Conservation (phyloP, 2,329 filamentous ascomycete genomes). For the Venturia effusa region DNA sequence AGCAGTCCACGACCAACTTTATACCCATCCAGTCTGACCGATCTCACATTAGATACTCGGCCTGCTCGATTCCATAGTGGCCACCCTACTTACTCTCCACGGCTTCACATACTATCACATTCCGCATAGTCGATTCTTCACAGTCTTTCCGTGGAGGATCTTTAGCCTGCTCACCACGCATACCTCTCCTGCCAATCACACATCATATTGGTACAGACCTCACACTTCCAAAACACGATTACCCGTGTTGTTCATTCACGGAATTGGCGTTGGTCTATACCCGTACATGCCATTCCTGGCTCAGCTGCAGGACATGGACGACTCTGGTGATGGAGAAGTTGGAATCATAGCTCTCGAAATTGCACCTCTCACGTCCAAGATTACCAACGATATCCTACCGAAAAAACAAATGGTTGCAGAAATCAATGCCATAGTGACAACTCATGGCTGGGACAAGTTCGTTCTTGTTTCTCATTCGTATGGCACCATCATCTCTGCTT, state of each 20-base stretch:
- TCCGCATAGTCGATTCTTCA: slow-evolving; percentile 30
- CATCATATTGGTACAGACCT: slow-evolving; percentile 57
- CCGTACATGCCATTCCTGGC: slow-evolving; percentile 49
- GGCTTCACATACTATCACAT: slow-evolving; percentile 45
- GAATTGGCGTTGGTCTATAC: slow-evolving; percentile 58
- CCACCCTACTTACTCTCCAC: slow-evolving; percentile 12
- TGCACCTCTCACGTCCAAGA: slow-evolving; percentile 53
- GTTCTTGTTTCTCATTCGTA: slow-evolving; percentile 52
- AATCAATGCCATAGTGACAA: slow-evolving; percentile 45
- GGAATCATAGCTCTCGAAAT: slow-evolving; percentile 56
- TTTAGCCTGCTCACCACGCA: slow-evolving; percentile 36
- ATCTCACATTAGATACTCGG: slow-evolving; percentile 39
- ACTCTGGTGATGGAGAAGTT: slow-evolving; percentile 32
- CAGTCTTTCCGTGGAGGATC: slow-evolving; percentile 49
- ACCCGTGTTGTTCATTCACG: slow-evolving; percentile 59
- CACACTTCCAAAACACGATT: slow-evolving; percentile 47
- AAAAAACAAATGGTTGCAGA: slow-evolving; percentile 45
- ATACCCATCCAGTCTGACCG: slow-evolving; percentile 16
- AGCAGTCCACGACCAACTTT: slow-evolving; percentile 18
- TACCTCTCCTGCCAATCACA: slow-evolving; percentile 36
- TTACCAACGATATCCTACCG: slow-evolving; percentile 43
- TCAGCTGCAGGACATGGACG: slow-evolving; percentile 33
- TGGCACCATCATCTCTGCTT: slow-evolving; percentile 51
- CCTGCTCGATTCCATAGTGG: not conserved
- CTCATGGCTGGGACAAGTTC: slow-evolving; percentile 47